Base-by-base conservation (phyloP, 345 rosid species). In the Heritiera fomes region DNA sequence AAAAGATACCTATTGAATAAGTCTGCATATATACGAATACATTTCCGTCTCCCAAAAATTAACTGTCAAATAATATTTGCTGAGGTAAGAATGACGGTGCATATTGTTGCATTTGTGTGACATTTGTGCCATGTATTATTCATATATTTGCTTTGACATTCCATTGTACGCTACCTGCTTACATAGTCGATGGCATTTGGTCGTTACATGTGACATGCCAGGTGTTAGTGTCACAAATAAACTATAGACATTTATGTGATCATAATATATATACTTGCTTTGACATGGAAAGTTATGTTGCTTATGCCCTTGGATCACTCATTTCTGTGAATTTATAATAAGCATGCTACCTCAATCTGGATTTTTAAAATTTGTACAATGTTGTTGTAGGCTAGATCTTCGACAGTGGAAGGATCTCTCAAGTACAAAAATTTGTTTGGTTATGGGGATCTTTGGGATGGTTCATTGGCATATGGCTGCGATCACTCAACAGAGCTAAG, bases 381-480 rank as follows among this genome's bases (percentile, higher is more conserved):
- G 40, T 9, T 87, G 70, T 79, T 88, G 84, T 87, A 96, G 98
- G 91, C 94, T 81, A 89, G 90, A 77, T 91, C 97, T 82, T 92
- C 97, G 38, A 89, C 95, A 14, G 80, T 90, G 58, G 99, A 96
- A 89, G 99, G 92, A 79, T 82, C 96, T 11, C 77, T 92, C 59
- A 96, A 90, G 87, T 91, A 88, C 78, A 96, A 92, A 87, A 96
- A 96, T 79, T 65, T 91, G 73, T 87, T 92, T 82, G 99, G 99
- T 12, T 87, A 88, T 86, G 98, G 98, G 67, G 99, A 96, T 87
- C 84, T 90, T 40, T 96, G 98, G 99, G 97, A 96, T 69, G 89
- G 92, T 62, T 87, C 97, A 77, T 64, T 96, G 80, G 92, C 91
- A 14, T 93, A 87, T 90, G 98, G 97, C 66, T 88, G 78, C 80